These are phyloP conservation scores for Phytopythium vexans DNA, from an alignment of 352 stramenopile species.

Conservation along the genomic window DNA sequence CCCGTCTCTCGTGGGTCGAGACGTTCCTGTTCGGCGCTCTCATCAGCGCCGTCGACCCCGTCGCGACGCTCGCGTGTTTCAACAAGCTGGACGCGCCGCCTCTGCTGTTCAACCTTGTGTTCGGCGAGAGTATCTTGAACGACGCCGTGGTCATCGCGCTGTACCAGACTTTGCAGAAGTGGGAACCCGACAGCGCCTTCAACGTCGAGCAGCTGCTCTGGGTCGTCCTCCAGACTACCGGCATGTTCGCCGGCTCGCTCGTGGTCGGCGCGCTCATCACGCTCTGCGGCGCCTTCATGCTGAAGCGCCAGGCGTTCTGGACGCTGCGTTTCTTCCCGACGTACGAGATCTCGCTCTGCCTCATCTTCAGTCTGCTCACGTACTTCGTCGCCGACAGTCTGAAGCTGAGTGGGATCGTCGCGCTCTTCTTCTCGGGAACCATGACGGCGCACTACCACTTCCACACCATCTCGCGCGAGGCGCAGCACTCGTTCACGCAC, in stretches of 20 bases:
- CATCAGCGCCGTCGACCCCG: slow-evolving; percentile 92
- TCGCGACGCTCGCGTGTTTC: slow-evolving; percentile 92
- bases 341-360: slow-evolving; percentile 84
- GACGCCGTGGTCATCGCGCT: slow-evolving; percentile 93
- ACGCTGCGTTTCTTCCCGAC: slow-evolving; percentile 78
- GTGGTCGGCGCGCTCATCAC: slow-evolving; percentile 70
- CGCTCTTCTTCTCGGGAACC: slow-evolving; percentile 91
- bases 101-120: slow-evolving; percentile 94
- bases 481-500: slow-evolving; percentile 83
- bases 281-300: slow-evolving; percentile 64
- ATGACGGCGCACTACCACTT: slow-evolving; percentile 89
- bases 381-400: slow-evolving; percentile 81
- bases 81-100: slow-evolving; percentile 86
- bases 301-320: slow-evolving; percentile 71
- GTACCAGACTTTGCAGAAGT: slow-evolving; percentile 92
- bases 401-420: slow-evolving; percentile 90
- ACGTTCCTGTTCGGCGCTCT: slow-evolving; percentile 91
- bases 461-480: slow-evolving; percentile 77
- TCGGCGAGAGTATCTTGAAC: slow-evolving; percentile 94
- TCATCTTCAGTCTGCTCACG: slow-evolving; percentile 85
- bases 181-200: slow-evolving; percentile 71
- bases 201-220: slow-evolving; percentile 56
- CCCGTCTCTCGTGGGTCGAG: slow-evolving; percentile 87
- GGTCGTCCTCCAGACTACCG: slow-evolving; percentile 60
- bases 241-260: slow-evolving; percentile 81